Conservation (phyloP, 805 yeast genomes). For the Candida xyloterini region DNA sequence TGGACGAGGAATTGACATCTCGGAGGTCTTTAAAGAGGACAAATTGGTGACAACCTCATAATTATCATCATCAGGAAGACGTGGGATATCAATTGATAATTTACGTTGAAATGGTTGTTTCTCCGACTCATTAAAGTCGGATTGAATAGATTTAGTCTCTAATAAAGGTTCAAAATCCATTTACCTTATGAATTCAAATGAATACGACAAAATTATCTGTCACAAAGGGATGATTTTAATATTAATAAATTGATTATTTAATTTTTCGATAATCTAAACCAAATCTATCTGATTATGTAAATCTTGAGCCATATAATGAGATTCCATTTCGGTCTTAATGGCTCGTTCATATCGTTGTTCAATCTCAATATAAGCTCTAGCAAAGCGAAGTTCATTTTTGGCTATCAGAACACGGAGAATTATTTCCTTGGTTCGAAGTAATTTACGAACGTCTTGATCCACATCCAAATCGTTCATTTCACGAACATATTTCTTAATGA, state of each 20-base stretch:
- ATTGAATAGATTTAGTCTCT: background rate
- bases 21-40: conserved; percentile 17
- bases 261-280: background rate
- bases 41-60: conserved; percentile 22
- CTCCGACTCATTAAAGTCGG: background rate
- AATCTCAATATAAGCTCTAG: conserved; percentile 24
- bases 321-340: conserved; percentile 27
- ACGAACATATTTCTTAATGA: conserved; percentile 19
- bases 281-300: conserved; percentile 3
- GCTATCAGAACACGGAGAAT: conserved; percentile 69
- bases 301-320: conserved; percentile 5
- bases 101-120: conserved; percentile 7
- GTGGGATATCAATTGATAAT: conserved; percentile 23
- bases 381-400: conserved; percentile 26
- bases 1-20: conserved; percentile 20
- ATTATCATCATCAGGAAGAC: conserved; percentile 27
- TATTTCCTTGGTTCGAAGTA: conserved; percentile 48
- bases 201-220: background rate
- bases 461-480: conserved; percentile 28
- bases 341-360: conserved; percentile 31
- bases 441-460: conserved; percentile 40
- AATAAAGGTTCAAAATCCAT: background rate
- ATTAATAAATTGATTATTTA: background rate
- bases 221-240: background rate
- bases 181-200: background rate